These are phyloP conservation scores for Hericium coralloides DNA, from an alignment of 768 basidiomycete species.

Conservation along the genomic window DNA sequence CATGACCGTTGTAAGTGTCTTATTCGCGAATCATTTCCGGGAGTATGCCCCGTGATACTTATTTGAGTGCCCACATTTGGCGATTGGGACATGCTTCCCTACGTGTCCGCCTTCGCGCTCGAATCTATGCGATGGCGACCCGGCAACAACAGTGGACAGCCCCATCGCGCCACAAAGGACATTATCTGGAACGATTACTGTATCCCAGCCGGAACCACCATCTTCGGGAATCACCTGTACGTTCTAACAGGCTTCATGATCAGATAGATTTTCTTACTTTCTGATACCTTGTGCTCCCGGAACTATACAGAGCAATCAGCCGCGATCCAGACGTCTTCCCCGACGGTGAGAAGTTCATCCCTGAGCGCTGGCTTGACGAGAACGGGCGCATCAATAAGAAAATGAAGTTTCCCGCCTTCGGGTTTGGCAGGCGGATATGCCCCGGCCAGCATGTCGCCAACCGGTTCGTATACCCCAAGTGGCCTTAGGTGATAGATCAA, in stretches of 20 bases:
- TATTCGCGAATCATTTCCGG: too few species aligned
- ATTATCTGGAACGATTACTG: conserved; percentile 24
- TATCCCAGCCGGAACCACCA: too few species aligned
- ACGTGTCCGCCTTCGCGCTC: too few species aligned
- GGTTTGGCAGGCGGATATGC: conserved; percentile 23
- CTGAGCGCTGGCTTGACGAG: conserved; percentile 24
- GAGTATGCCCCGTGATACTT: too few species aligned
- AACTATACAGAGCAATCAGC: conserved; percentile 20
- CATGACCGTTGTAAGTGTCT: too few species aligned
- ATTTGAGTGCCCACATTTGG: too few species aligned
- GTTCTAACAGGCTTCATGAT: not conserved
- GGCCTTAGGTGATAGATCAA: not conserved
- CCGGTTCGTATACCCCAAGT: not conserved
- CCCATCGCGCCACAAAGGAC: too few species aligned
- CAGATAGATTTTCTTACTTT: not conserved
- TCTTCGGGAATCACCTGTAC: not conserved
- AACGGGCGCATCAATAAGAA: conserved; percentile 20
- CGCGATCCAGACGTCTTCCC: conserved; percentile 25
- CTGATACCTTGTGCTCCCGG: conserved; percentile 5
- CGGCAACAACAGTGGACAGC: too few species aligned
- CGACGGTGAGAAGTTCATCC: conserved; percentile 24
- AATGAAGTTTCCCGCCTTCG: conserved; percentile 23
- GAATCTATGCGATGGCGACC: too few species aligned
- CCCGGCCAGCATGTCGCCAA: not conserved
- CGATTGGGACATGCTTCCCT: too few species aligned